Percentiles rank a stretch among this genome's conserved stretches.
These are phyloP conservation scores for Nakazawaea ishiwadae DNA, from an alignment of 805 yeast genomes.

Conservation along the genomic window DNA sequence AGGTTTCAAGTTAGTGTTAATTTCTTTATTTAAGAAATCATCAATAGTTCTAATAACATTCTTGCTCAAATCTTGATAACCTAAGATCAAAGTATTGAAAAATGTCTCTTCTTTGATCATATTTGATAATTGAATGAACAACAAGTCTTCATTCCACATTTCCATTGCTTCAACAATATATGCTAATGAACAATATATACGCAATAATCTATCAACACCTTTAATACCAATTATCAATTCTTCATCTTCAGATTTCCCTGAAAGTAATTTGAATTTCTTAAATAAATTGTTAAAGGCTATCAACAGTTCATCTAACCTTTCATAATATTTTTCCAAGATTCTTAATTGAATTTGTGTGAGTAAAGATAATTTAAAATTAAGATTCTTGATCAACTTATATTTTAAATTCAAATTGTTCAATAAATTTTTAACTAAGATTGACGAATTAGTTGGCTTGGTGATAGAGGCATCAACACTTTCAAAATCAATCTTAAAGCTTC, in stretches of 20 bases:
- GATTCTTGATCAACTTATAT: conserved; percentile 44
- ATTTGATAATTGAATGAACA: conserved; percentile 39
- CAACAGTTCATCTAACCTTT: conserved; percentile 34
- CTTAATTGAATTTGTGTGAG: conserved; percentile 54
- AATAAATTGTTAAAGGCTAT: conserved; percentile 37
- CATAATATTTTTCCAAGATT: conserved; percentile 48
- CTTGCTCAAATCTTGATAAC: conserved; percentile 28
- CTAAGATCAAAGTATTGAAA: conserved; percentile 37
- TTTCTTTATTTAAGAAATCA: conserved; percentile 29
- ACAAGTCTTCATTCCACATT: conserved; percentile 36
- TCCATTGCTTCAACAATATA: conserved; percentile 33
- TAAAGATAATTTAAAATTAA: conserved; percentile 50
- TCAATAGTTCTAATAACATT: conserved; percentile 25
- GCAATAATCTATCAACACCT: conserved; percentile 25
- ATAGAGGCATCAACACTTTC: conserved; percentile 40
- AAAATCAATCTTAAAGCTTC: conserved; percentile 56
- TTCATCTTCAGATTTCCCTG: conserved; percentile 26
- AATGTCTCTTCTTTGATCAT: conserved; percentile 30
- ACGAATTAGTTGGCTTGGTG: conserved; percentile 60
- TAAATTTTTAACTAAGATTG: conserved; percentile 51
- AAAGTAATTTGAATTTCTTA: conserved; percentile 27
- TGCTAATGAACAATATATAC: conserved; percentile 29
- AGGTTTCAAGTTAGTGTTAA: conserved; percentile 30
- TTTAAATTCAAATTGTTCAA: conserved; percentile 53
- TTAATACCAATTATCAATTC: conserved; percentile 24